These are phyloP conservation scores for Coemansia sp. DNA, from an alignment of 192 early-diverging fungal species.

Conservation along the genomic window DNA sequence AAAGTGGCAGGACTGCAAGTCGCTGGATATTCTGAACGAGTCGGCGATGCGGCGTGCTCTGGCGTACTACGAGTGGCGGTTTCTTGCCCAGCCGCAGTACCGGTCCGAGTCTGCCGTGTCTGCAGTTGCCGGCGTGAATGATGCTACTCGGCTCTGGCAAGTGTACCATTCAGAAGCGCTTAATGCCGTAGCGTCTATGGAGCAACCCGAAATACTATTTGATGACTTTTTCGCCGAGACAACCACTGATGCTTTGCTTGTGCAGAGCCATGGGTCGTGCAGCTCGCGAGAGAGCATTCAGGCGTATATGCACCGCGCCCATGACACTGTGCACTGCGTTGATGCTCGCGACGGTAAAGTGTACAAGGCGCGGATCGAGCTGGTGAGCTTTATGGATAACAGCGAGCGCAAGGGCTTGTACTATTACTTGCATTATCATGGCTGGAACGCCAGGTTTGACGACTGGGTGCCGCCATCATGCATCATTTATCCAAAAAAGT, in stretches of 20 bases:
- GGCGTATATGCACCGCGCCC: constrained; percentile 26
- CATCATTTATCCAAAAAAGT: constrained; percentile 20
- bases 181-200: constrained; percentile 11
- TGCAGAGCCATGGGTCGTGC: background rate
- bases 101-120: background rate
- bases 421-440: constrained; percentile 44
- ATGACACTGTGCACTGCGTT: constrained; percentile 16
- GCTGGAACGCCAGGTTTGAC: constrained; percentile 43
- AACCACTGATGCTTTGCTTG: background rate
- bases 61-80: constrained; percentile 51
- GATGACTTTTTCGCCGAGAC: constrained; percentile 33
- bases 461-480: constrained; percentile 50
- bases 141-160: constrained; percentile 8
- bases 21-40: constrained; percentile 10
- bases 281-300: constrained; percentile 22
- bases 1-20: constrained; percentile 4
- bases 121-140: constrained; percentile 25
- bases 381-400: constrained; percentile 23
- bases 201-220: constrained; percentile 24
- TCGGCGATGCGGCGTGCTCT: constrained; percentile 39
- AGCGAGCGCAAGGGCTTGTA: constrained; percentile 29
- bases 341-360: constrained; percentile 40
- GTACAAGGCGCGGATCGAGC: constrained; percentile 25
- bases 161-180: constrained; percentile 13
- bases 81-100: background rate